These are phyloP conservation scores for Quercus suber DNA, from an alignment of 306 rosid genomes.

Conservation along the genomic window DNA sequence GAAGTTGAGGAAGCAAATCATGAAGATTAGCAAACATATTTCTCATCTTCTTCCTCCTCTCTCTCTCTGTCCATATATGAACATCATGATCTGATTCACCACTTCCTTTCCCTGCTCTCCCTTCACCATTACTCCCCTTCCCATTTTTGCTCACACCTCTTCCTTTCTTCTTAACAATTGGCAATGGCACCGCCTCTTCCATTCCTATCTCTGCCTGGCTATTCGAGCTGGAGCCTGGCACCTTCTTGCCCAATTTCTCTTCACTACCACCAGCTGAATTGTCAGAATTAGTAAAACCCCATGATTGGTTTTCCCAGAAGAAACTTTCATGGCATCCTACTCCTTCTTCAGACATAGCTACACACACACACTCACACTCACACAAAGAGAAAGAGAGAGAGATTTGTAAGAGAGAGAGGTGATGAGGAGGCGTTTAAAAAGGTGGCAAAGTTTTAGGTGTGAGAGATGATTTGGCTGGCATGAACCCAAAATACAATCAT, in stretches of 20 bases:
- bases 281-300: constrained; percentile 28
- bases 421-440: constrained; percentile 13
- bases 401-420: not conserved
- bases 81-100: constrained; percentile 44
- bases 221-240: not conserved
- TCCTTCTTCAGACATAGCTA: constrained; percentile 23
- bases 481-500: constrained; percentile 48
- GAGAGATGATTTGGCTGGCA: not conserved
- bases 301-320: constrained; percentile 27
- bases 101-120: not conserved
- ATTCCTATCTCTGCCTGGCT: not conserved
- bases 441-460: constrained; percentile 20
- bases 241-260: constrained; percentile 3
- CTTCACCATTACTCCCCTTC: not conserved
- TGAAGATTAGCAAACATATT: constrained; percentile 73
- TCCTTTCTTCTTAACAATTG: not conserved
- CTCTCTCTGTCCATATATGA: constrained; percentile 76
- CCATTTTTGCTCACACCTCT: constrained; percentile 1
- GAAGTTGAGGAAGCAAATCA: constrained; percentile 71
- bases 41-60: constrained; percentile 87
- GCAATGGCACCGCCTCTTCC: not conserved
- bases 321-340: not conserved
- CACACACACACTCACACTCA: not conserved
- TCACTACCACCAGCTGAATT: constrained; percentile 13
- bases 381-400: not conserved